A percentile compares a stretch with the other conserved stretches of the same genome.
phyloP scores from a whole-genome alignment of 1,284 basidiomycete genomes.

The Trichosporon inkin region DNA sequence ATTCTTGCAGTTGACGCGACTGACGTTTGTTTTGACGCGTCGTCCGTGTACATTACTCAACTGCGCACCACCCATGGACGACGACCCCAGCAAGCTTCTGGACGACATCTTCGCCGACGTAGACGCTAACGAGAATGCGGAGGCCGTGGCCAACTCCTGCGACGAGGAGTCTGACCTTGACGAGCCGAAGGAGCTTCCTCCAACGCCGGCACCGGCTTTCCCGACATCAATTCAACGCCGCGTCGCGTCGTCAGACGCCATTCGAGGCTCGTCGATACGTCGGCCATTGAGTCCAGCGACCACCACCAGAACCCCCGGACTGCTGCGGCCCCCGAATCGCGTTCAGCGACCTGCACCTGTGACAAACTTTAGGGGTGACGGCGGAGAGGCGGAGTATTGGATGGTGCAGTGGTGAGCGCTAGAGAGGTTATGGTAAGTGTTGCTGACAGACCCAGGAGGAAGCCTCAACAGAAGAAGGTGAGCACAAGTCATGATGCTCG shows the following conservation, averaged over 20 bases:
- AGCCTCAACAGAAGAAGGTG: slow-evolving; percentile 47
- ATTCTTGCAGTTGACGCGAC: slow-evolving; percentile 5
- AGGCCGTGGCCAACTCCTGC: slow-evolving; percentile 21
- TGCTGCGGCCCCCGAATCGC: not conserved
- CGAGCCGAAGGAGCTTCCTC: slow-evolving; percentile 16
- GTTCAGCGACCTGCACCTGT: not conserved
- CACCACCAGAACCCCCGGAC: slow-evolving; percentile 15
- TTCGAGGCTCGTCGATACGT: not conserved
- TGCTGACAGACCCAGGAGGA: slow-evolving; percentile 41
- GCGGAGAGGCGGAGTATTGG: slow-evolving; percentile 29
- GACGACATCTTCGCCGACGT: slow-evolving; percentile 24
- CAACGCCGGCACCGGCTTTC: not conserved
- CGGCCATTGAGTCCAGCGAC: slow-evolving; percentile 1
- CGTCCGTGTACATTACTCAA: slow-evolving; percentile 10
- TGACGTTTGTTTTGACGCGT: slow-evolving; percentile 8
- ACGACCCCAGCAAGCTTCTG: slow-evolving; percentile 14
- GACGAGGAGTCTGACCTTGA: slow-evolving; percentile 23
- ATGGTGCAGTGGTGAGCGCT: slow-evolving; percentile 47
- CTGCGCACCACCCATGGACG: slow-evolving; percentile 11
- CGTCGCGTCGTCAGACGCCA: not conserved
- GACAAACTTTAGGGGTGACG: not conserved
- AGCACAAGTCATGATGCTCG: not conserved
- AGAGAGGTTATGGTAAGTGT: not conserved
- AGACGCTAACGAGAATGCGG: slow-evolving; percentile 15
- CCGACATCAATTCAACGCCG: not conserved